Percentiles rank a stretch among this genome's conserved stretches.
phyloP scores from a whole-genome alignment of 192 early-diverging fungal genomes.

The Rhizophagus sp. region DNA sequence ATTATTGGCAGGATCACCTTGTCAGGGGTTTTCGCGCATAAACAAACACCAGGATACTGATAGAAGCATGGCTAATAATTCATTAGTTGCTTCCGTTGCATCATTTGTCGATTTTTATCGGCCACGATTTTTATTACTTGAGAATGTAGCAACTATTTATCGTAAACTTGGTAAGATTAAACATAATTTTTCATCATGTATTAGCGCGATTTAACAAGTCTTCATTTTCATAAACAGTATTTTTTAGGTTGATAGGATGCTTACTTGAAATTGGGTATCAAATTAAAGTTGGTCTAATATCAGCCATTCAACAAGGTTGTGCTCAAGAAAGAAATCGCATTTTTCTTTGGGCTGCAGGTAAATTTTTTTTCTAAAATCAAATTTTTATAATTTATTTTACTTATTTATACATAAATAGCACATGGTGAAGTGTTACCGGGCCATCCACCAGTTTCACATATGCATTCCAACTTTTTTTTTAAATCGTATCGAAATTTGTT shows the following conservation, averaged over 20 bases:
- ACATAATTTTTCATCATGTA: no score
- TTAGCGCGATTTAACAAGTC: not conserved
- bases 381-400: not conserved
- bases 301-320: constrained; percentile 25
- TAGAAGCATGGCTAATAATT: constrained; percentile 24
- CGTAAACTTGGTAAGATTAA: not conserved
- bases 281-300: constrained; percentile 30
- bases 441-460: constrained; percentile 29
- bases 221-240: constrained; percentile 1
- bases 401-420: not conserved
- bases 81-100: constrained; percentile 30
- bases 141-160: constrained; percentile 32
- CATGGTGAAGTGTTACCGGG: constrained; percentile 17
- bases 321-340: constrained; percentile 29
- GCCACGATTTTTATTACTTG: constrained; percentile 33
- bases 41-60: constrained; percentile 17
- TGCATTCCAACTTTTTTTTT: not conserved
- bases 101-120: constrained; percentile 35
- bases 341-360: constrained; percentile 40
- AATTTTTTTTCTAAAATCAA: not conserved
- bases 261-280: constrained; percentile 35
- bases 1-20: constrained; percentile 37
- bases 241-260: constrained; percentile 25
- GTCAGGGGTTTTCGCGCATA: constrained; percentile 34
- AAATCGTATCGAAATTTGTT: not conserved